A percentile compares a stretch with the other conserved stretches of the same genome.
Conservation (phyloP, 495 filamentous ascomycete genomes). For the Annulohypoxylon nitens region DNA sequence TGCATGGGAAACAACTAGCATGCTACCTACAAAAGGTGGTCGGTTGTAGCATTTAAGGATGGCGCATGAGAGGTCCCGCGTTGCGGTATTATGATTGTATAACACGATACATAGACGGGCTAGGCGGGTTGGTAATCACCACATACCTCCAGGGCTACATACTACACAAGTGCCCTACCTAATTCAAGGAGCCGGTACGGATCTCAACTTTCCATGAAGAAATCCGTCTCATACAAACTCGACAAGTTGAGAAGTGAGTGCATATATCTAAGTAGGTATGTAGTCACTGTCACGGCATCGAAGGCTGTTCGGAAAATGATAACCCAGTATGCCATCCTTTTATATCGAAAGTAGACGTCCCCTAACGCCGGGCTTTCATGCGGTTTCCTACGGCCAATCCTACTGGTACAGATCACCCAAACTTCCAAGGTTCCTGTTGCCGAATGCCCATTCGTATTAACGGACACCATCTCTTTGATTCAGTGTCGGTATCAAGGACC, state of each 20-base stretch:
- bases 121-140: constrained; percentile 2
- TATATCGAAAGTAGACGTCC: constrained; percentile 28
- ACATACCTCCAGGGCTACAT: neutral
- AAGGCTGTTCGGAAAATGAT: constrained; percentile 24
- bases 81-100: constrained; percentile 12
- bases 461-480: constrained; percentile 5
- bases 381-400: constrained; percentile 34
- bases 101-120: constrained; percentile 23
- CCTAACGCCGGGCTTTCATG: constrained; percentile 43
- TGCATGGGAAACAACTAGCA: constrained; percentile 6
- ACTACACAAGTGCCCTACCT: neutral
- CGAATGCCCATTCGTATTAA: constrained; percentile 19
- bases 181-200: constrained; percentile 27
- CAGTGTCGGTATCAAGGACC: constrained; percentile 38
- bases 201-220: constrained; percentile 17
- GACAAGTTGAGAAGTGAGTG: constrained; percentile 9
- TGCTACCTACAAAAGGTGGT: constrained; percentile 4
- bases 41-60: constrained; percentile 4
- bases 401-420: constrained; percentile 31
- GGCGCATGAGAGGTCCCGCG: constrained; percentile 14
- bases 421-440: constrained; percentile 23
- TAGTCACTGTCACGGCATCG: constrained; percentile 24
- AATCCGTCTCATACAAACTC: neutral
- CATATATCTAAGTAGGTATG: neutral
- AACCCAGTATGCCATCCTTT: constrained; percentile 17